These are phyloP conservation scores for Typha latifolia DNA, from an alignment of 176 grass and related monocot genomes.

Conservation along the genomic window DNA sequence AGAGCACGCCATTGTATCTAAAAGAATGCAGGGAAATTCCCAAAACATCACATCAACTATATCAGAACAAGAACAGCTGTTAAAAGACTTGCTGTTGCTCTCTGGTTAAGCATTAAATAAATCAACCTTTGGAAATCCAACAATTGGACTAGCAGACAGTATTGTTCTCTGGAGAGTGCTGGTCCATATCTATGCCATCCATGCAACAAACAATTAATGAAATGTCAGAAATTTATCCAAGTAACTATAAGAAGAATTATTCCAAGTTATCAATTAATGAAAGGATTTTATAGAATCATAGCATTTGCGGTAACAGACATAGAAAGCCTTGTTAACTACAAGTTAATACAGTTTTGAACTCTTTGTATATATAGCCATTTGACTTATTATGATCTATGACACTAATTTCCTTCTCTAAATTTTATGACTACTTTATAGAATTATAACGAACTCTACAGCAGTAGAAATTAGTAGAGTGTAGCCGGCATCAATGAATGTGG, in stretches of 20 bases:
- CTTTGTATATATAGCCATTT: too few species aligned
- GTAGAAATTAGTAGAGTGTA: too few species aligned
- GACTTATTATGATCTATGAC: too few species aligned
- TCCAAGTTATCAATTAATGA: not conserved
- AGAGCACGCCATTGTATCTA: conserved; percentile 99
- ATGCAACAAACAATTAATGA: conserved; percentile 11
- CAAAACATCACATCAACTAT: conserved; percentile 14
- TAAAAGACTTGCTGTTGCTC: conserved; percentile 15
- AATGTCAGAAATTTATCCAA: not conserved
- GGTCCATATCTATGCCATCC: conserved; percentile 96
- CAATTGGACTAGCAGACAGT: conserved; percentile 74
- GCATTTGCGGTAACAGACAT: too few species aligned
- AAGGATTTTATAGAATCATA: too few species aligned
- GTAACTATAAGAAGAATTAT: not conserved
- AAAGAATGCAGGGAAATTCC: conserved; percentile 24
- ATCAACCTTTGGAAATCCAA: conserved; percentile 95
- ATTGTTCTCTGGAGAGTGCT: conserved; percentile 97
- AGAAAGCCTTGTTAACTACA: too few species aligned
- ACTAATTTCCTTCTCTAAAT: too few species aligned
- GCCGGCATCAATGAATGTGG: too few species aligned
- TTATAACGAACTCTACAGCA: too few species aligned
- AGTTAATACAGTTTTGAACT: too few species aligned
- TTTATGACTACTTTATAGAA: too few species aligned
- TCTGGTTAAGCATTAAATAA: not conserved
- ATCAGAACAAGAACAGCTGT: conserved; percentile 3